Percentiles rank a stretch among this genome's conserved stretches.
These are phyloP conservation scores for Nannizzia gypsea DNA, from an alignment of 2,329 filamentous ascomycete species.

Conservation along the genomic window DNA sequence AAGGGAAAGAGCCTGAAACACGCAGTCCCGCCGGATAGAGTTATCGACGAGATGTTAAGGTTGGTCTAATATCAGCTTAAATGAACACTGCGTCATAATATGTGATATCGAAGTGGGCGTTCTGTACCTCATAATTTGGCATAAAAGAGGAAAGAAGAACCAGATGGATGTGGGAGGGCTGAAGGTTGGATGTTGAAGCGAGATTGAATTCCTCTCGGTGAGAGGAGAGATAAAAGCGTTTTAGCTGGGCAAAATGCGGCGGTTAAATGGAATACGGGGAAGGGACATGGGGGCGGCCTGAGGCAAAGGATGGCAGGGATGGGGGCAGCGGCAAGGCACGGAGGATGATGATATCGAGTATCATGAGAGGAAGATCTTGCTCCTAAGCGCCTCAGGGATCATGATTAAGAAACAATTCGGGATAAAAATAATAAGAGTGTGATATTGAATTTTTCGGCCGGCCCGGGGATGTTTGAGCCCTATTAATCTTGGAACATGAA, in stretches of 20 bases:
- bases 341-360: background rate
- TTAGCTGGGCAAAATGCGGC: background rate
- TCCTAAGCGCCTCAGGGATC: background rate
- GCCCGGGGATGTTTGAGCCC: background rate
- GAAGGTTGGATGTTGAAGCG: background rate
- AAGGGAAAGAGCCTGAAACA: background rate
- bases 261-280: background rate
- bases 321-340: background rate
- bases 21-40: background rate
- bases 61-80: background rate
- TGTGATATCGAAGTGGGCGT: background rate
- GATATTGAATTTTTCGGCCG: background rate
- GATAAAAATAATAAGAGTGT: background rate
- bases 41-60: background rate
- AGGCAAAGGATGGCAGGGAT: background rate
- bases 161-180: too few species aligned
- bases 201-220: too few species aligned
- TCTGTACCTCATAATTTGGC: background rate
- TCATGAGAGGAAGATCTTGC: background rate
- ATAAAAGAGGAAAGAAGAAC: too few species aligned
- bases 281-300: background rate
- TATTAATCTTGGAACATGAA: background rate
- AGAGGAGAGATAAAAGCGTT: too few species aligned
- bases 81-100: background rate
- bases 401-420: background rate